These are phyloP conservation scores for Pseudocercospora cruenta DNA, from an alignment of 2,329 filamentous ascomycete species.

Conservation along the genomic window DNA sequence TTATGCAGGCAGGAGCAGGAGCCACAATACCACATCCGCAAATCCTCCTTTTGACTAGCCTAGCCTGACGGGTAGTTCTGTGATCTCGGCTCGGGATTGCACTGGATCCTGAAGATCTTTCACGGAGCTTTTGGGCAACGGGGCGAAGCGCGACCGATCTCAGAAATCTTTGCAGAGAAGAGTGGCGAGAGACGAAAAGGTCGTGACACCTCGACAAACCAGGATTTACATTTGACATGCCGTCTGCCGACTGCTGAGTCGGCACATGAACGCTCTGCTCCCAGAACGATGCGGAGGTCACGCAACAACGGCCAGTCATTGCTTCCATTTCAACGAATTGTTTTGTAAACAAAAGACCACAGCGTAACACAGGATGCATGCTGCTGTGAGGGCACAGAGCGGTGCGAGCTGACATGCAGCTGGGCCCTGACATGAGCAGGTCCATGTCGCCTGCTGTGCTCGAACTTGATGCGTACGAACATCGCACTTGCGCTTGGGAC, in stretches of 20 bases:
- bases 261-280: not conserved
- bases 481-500: too few species aligned
- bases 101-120: conserved; percentile 2
- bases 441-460: not conserved
- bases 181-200: conserved; percentile 10
- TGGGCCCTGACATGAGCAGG: too few species aligned
- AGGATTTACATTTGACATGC: conserved; percentile 4
- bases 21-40: conserved; percentile 3
- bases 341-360: too few species aligned
- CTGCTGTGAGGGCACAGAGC: not conserved
- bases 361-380: too few species aligned
- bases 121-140: not conserved
- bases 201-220: not conserved
- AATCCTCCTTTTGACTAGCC: conserved; percentile 6
- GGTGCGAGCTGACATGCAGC: not conserved
- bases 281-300: not conserved
- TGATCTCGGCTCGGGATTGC: conserved; percentile 6
- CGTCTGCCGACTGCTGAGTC: conserved; percentile 1
- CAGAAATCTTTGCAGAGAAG: not conserved
- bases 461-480: not conserved
- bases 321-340: too few species aligned
- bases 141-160: not conserved
- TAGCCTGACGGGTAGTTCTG: not conserved
- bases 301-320: not conserved
- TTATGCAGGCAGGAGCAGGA: not conserved